Base-by-base conservation (phyloP, 768 basidiomycete species). In the Leccinum uliginosum region DNA sequence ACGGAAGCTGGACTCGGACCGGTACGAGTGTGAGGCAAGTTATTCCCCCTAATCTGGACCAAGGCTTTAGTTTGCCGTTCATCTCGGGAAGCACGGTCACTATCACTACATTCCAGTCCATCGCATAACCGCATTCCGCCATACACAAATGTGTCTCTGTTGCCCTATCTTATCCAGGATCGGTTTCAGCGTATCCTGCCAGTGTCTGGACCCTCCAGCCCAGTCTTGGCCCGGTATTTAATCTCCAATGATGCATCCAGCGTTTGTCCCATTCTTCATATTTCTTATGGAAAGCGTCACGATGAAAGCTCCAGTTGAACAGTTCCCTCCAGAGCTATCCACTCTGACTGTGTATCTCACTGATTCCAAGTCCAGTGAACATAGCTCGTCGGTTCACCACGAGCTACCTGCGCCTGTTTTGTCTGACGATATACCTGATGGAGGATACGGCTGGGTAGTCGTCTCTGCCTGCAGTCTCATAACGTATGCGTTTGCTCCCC, bases 391-490 rank as follows among this genome's bases (percentile, higher is more conserved):
- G 14, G 19, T 53, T 12, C 52, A 57, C 12, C 52, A 26, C 26
- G 35, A 55, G 1, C 46, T 43, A 50, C 26, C 55, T 24, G n/a
- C n/a, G 10, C 38, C 38, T 40, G 38, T 4, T 19, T 24, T 12
- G 17, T 58, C 49, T 11, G 57, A 58, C 7, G 51, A 65, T 5
- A 54, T 65, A 17, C 71, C 70, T 7, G 72, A 73, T 23, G 69
- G 72, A 6, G 72, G 70, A 17, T 72, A 73, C 40, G 72, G 69
- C 23, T 74, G 71, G 72, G 66, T 67, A 1, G 62, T 73, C 14
- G 65, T 73, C 38, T 65, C 65, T 14, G 65, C 61, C 2, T 74
- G 70, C 52, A 60, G 65, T 57, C 52, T 67, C 53, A 63, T 65
- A 59, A 54, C 61, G 73, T 72, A 56, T 30, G 67, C 23, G 44